Evolutionary conservation across 2,329 filamentous ascomycete species (phyloP).

Genomic region (Alternaria sp.): DNA sequence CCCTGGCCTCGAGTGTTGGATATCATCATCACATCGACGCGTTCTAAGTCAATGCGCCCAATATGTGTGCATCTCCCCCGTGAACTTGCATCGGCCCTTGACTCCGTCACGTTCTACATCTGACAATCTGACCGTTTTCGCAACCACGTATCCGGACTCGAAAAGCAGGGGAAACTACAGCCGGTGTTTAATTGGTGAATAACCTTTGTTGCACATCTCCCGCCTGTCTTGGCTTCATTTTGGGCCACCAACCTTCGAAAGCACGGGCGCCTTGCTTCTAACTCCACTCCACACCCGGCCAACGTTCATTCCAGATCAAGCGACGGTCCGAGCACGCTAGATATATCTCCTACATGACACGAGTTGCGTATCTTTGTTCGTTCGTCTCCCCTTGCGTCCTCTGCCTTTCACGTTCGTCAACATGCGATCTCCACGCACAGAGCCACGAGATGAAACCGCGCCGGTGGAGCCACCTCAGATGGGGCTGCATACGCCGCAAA

Average conservation of each 20-base stretch:
- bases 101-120: not conserved
- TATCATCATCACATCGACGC: slow-evolving; percentile 9
- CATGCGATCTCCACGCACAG: not conserved
- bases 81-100: slow-evolving; percentile 5
- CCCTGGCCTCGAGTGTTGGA: slow-evolving; percentile 11
- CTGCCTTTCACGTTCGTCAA: not conserved
- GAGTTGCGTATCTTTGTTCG: slow-evolving; percentile 1
- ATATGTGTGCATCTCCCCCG: slow-evolving; percentile 1
- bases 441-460: slow-evolving; percentile 1
- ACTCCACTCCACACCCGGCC: slow-evolving; percentile 3
- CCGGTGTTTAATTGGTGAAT: slow-evolving; percentile 5
- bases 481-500: not conserved
- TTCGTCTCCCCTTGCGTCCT: not conserved
- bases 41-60: slow-evolving; percentile 5
- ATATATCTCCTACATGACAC: slow-evolving; percentile 5
- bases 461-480: not conserved
- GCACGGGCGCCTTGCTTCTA: slow-evolving; percentile 3
- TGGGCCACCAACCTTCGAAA: slow-evolving; percentile 3
- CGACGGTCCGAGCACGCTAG: slow-evolving; percentile 5
- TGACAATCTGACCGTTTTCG: slow-evolving; percentile 4
- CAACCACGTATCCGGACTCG: not conserved
- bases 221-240: slow-evolving; percentile 11
- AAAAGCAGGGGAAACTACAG: slow-evolving; percentile 10
- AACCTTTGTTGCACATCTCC: slow-evolving; percentile 10
- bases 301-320: slow-evolving; percentile 7